These are phyloP conservation scores for Jasminum sambac DNA, from an alignment of 257 asterid genomes.

Conservation along the genomic window DNA sequence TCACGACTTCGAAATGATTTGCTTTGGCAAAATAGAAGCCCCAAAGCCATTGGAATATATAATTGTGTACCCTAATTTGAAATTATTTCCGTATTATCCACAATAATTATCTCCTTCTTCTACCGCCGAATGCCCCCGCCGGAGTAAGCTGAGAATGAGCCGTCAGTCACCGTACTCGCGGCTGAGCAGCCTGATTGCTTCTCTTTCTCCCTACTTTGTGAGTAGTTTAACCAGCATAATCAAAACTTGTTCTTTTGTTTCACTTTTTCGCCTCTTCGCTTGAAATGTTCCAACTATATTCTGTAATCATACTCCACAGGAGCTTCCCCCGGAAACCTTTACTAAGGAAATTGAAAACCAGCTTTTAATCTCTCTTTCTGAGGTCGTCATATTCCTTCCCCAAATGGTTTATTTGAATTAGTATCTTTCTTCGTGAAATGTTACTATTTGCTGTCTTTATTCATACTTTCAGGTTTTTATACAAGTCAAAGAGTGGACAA, in stretches of 20 bases:
- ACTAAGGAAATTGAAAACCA: constrained; percentile 49
- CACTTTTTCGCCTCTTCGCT: background rate
- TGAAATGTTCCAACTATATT: background rate
- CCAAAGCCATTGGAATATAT: too few species aligned
- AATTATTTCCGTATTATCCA: too few species aligned
- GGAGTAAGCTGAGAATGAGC: too few species aligned
- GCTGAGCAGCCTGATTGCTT: constrained; percentile 47
- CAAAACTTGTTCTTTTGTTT: background rate
- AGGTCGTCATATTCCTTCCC: constrained; percentile 34
- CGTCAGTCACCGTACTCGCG: constrained; percentile 37
- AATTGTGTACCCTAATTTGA: too few species aligned
- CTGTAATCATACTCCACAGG: constrained; percentile 37
- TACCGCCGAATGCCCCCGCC: too few species aligned
- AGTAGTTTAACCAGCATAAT: constrained; percentile 1
- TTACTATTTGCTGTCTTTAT: background rate
- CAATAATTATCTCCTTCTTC: too few species aligned
- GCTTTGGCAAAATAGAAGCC: too few species aligned
- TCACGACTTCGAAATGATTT: too few species aligned
- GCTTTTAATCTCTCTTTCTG: constrained; percentile 66
- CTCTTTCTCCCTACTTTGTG: constrained; percentile 50
- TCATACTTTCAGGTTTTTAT: constrained; percentile 47
- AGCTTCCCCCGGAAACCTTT: constrained; percentile 31
- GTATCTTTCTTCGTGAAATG: background rate
- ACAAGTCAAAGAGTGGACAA: constrained; percentile 57
- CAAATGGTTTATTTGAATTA: background rate